Evolutionary conservation across 306 rosid genomes (phyloP), one percentile per base, ranked within the genome.

Genomic region (Nissolia schottii): DNA sequence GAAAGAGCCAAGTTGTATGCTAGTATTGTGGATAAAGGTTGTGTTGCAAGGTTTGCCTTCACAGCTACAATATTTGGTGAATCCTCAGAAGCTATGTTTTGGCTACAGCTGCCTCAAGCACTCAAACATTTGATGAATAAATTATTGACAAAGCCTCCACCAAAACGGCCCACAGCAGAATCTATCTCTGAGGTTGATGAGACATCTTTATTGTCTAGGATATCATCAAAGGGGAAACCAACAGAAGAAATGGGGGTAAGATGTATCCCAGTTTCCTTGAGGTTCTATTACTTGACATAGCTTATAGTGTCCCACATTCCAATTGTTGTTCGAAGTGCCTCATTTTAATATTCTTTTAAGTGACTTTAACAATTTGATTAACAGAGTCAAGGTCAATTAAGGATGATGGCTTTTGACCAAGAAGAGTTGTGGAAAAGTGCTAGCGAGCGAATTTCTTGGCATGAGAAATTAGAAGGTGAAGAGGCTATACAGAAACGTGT

Each of bases 1-100:
- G 96, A 82, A 86, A 89, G 90, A 85, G 96, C 97, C 54, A 91
- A 87, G 82, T 77, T 94, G 79, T 94, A 91, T 85, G 91, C 95
- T 16, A 91, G 86, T 80, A 69, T 91, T 78, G 91, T 91, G 66
- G 87, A 79, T 77, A 86, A 88, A 81, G 97, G 97, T 64, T 85
- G 90, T 82, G 79, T 91, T 15, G 78, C 83, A 63, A 89, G 97
- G 83, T 89, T 91, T 86, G 91, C 96, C 66, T 91, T 88, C 64
- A 92, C 99, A 31, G 99, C 99, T 62, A 95, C 95, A 58, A 70
- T 89, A 43, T 91, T 86, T 81, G 99, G 99, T 34, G 99, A 94
- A 89, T 73, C 86, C 48, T 81, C 89, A 4, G 99, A 94, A 89
- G 95, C 97, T 74, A 85, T 94, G 70, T 94, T 94, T 85, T 94